Evolutionary conservation across 1,139 yeast species (phyloP).

Genomic region (Pichia sp.): DNA sequence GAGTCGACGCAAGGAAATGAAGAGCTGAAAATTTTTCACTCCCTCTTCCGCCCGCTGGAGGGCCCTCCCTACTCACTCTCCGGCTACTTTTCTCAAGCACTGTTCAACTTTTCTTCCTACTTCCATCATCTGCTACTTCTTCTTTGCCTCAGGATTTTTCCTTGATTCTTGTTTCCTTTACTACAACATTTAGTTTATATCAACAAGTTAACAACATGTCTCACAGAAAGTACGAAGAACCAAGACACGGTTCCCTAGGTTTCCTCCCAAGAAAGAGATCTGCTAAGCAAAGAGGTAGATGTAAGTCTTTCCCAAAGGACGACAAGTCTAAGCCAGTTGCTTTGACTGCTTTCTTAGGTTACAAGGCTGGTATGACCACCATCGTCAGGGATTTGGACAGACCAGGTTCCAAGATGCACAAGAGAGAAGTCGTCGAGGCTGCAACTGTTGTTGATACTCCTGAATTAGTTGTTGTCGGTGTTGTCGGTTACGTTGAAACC

Average conservation of each 20-base stretch:
- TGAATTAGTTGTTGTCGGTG: slow-evolving; percentile 98
- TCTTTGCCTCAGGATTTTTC: no score
- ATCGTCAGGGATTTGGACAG: slow-evolving; percentile 99
- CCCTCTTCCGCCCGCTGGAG: no score
- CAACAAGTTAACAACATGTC: slow-evolving; percentile 55
- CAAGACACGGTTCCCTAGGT: slow-evolving; percentile 99
- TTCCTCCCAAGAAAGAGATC: slow-evolving; percentile 99
- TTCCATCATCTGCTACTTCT: no score
- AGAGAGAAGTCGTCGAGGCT: slow-evolving; percentile 99
- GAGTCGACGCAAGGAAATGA: no score
- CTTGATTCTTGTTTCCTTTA: slow-evolving; percentile 5
- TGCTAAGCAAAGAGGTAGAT: slow-evolving; percentile 97
- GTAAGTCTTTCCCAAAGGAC: slow-evolving; percentile 99
- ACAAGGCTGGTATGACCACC: slow-evolving; percentile 99
- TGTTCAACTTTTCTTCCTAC: no score
- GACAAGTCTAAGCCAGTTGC: slow-evolving; percentile 98
- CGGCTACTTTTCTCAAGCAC: no score
- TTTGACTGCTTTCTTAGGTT: slow-evolving; percentile 98
- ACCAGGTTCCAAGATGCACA: slow-evolving; percentile 99
- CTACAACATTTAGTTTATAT: slow-evolving; percentile 16
- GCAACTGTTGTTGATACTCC: slow-evolving; percentile 99
- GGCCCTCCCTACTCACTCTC: no score
- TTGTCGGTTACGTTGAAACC: slow-evolving; percentile 99
- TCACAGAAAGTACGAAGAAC: slow-evolving; percentile 99
- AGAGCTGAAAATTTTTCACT: no score